phyloP scores from a whole-genome alignment of 2,329 filamentous ascomycete genomes.

The Fonsecaea pedrosoi region DNA sequence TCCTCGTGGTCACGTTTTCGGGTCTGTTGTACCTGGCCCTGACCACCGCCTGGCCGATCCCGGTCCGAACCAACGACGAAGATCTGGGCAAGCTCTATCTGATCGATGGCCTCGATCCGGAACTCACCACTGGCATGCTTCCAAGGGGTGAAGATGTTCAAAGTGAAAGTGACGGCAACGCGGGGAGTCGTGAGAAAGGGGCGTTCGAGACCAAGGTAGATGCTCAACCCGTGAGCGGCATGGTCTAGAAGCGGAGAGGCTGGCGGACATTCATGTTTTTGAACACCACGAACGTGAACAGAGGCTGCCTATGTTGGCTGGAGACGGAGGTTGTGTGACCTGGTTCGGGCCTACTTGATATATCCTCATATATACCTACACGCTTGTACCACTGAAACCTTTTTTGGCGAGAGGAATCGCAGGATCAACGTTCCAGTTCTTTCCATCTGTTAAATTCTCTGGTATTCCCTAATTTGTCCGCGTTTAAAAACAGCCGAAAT shows the following conservation, averaged over 20 bases:
- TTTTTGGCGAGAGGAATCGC: too few relatives aligned
- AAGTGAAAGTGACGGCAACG: constrained; percentile 8
- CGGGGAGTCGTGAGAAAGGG: constrained; percentile 9
- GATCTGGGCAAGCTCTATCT: constrained; percentile 18
- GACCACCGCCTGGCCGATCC: constrained; percentile 11
- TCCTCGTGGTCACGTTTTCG: constrained; percentile 25
- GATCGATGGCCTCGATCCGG: constrained; percentile 17
- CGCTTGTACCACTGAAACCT: too few relatives aligned
- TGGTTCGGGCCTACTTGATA: too few relatives aligned
- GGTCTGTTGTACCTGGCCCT: constrained; percentile 9
- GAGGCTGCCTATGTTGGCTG: neutral
- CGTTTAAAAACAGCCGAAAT: too few relatives aligned
- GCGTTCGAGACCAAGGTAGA: constrained; percentile 12
- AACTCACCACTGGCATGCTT: constrained; percentile 9
- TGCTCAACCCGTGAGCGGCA: constrained; percentile 4
- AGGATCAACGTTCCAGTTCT: too few relatives aligned
- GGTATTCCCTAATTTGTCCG: too few relatives aligned
- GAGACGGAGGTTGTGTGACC: too few relatives aligned
- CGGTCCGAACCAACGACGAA: constrained; percentile 18
- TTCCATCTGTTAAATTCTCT: too few relatives aligned
- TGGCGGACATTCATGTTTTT: too few relatives aligned
- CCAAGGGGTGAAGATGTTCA: constrained; percentile 2
- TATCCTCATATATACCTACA: too few relatives aligned
- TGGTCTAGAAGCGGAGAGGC: neutral
- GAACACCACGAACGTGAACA: too few relatives aligned